Base-by-base conservation (phyloP, 148 eudicot genomes). In the Rhododendron griersonianum region DNA sequence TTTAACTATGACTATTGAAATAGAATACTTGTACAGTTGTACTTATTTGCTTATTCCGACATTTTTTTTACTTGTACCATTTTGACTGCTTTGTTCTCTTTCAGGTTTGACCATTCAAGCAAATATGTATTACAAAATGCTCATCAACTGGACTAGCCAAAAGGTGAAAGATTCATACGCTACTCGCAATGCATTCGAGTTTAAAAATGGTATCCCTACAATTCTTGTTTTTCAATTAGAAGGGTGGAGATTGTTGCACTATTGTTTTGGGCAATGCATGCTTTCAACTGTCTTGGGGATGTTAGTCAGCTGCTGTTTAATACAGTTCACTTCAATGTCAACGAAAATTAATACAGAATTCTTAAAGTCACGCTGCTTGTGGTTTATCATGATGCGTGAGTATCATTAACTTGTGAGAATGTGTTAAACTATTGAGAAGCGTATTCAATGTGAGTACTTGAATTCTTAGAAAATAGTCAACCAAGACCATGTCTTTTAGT, bases 81-180 rank as follows among this genome's bases (percentile, higher is more conserved):
- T 10, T 86, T 81, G 78, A 25, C 48, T 19, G 9, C 63, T 33
- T 83, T 86, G 69, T 37, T 69, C 48, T 88, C 57, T 87, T 84
- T 69, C 93, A 97, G 98, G 98, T 86, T 90, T 95, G 92, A 95
- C 99, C 19, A 91, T 98, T 82, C 98, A 98, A 92, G 96, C 99
- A 48, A 98, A 98, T 88, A 88, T 95, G 92, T 98, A 93, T 82
- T 93, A 93, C 83, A 95, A 95, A 92, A 90, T 94, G 93, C 97
- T 98, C 86, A 98, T 95, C 87, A 95, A 89, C 87, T 98, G 99
- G 99, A 93, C 98, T 85, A 95, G 98, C 91, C 96, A 98, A 89
- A 95, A 94, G 91, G 93, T 98, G 95, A 95, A 95, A 85, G 94
- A 98, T 86, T 85, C 95, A 86, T 92, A 88, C 82, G 87, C 91